These are phyloP conservation scores for Tillandsia fasciculata DNA, from an alignment of 176 grass and related monocot genomes.

Conservation along the genomic window DNA sequence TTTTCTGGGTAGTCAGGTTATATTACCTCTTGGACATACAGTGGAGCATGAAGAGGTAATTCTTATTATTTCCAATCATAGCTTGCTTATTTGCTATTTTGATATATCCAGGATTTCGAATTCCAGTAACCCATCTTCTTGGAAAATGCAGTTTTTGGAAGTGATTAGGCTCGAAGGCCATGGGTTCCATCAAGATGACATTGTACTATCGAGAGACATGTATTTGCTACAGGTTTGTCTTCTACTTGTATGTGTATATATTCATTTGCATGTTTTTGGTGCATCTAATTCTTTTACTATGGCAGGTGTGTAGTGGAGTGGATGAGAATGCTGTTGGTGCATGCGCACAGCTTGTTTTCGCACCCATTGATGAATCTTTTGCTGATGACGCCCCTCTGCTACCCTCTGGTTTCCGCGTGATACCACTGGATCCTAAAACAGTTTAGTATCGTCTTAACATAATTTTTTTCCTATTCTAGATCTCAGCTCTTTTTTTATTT, in stretches of 20 bases:
- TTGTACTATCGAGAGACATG: conserved; percentile 69
- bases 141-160: conserved; percentile 60
- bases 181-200: conserved; percentile 66
- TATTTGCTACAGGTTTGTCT: conserved; percentile 66
- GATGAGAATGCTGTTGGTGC: conserved; percentile 69
- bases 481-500: too few relatives aligned
- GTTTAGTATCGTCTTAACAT: conserved; percentile 15
- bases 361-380: conserved; percentile 92
- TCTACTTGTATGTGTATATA: not conserved
- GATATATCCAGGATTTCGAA: too few relatives aligned
- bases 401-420: conserved; percentile 86
- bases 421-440: conserved; percentile 63
- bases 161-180: conserved; percentile 87
- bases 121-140: not conserved
- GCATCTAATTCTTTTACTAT: not conserved
- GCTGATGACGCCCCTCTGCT: conserved; percentile 77
- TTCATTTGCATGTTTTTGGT: conserved; percentile 1
- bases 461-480: too few relatives aligned
- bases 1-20: conserved; percentile 74
- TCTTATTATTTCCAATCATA: not conserved
- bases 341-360: conserved; percentile 89
- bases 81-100: not conserved
- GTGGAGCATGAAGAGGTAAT: conserved; percentile 89
- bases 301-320: conserved; percentile 71
- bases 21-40: conserved; percentile 69